Base-by-base conservation (phyloP, 208 protist species). In the Trypanosoma platydactyli region DNA sequence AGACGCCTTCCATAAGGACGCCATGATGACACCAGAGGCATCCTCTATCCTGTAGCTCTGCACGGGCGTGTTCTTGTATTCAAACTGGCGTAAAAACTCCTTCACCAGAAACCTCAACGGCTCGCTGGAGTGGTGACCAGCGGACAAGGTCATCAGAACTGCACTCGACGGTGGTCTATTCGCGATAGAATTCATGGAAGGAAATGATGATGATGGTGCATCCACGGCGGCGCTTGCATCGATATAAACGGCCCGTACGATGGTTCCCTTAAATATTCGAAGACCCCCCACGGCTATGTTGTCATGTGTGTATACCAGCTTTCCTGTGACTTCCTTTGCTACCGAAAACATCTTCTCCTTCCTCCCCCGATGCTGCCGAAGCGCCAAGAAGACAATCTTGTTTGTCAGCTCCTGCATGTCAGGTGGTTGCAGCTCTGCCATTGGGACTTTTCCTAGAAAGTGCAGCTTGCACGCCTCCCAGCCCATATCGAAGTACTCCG, bases 41-140 rank as follows among this genome's bases (percentile, higher is more conserved):
- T 95, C 89, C 38, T 61, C 73, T 65, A 95, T 81, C n/a, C 68
- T 66, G 69, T 95, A 95, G 71, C 84, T 95, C 46, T 91, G 81
- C 46, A 89, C 85, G n/a, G 60, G 29, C 29, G 68, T 72, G 4
- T 78, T 76, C 49, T 83, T 86, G 70, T 83, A 91, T 25, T 67
- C 65, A 73, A 92, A 90, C 40, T 71, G 55, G 53, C 83, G 84
- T 5, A 95, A 61, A 58, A 83, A 88, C 25, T 73, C 67, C 27
- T 80, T 62, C 0, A 92, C 83, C 22, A 75, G 48, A 62, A 92
- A 92, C 20, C 64, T 71, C 16, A 91, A 25, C 25, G 77, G 73
- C 20, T 68, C 50, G 20, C n/a, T 66, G 22, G 25, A 53, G n/a
- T 66, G 40, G 5, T 73, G 30, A 2, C 61, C 62, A 1, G 65